Base-by-base conservation (phyloP, 2,329 filamentous ascomycete genomes). In the Alternaria arbusti region DNA sequence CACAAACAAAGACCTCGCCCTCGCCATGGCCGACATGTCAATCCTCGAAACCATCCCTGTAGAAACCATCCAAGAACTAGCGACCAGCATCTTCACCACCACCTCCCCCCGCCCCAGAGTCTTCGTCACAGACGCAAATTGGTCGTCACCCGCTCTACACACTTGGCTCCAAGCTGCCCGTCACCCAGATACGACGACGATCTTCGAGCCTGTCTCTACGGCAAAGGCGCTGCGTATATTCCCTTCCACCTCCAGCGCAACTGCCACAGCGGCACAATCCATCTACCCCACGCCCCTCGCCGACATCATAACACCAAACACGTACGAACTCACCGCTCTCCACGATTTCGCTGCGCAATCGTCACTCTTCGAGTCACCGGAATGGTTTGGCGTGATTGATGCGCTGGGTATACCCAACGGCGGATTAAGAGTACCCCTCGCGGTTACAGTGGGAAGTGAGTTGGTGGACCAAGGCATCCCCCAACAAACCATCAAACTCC, bases 21-120 rank as follows among this genome's bases (percentile, higher is more conserved):
- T 97, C 66, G 95, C 94, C 49, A 97, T 97, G 93, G 94, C 95
- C 5, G 96, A 98, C 76, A 97, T 98, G 94, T 87, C 85, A 59
- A 95, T 97, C 71, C 87, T 97, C 43, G 85, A 88, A 69, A 79
- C 80, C 7, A 79, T 82, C 3, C 78, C 79, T 2, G 30, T 69
- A 26, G 40, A 54, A 3, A 65, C 58, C 8, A 70, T 72, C 15
- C 45, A 57, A 25, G 49, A 70, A 11, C 65, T 70, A 11, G 69
- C 70, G 22, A 54, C 67, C 26, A 54, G 40, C 1, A 49, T 71
- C 17, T 69, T 68, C 65, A 56, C 36, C 28, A 54, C 57, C 25
- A 47, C 62, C 28, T 57, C 65, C 9, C 32, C 57, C 6, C 63
- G 85, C 83, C 70, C 92, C 90, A n/a, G 87, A 66, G 96, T 92